A percentile compares a stretch with the other conserved stretches of the same genome.
Conservation (phyloP, 2,329 filamentous ascomycete species). For the Lecanicillium sp. region DNA sequence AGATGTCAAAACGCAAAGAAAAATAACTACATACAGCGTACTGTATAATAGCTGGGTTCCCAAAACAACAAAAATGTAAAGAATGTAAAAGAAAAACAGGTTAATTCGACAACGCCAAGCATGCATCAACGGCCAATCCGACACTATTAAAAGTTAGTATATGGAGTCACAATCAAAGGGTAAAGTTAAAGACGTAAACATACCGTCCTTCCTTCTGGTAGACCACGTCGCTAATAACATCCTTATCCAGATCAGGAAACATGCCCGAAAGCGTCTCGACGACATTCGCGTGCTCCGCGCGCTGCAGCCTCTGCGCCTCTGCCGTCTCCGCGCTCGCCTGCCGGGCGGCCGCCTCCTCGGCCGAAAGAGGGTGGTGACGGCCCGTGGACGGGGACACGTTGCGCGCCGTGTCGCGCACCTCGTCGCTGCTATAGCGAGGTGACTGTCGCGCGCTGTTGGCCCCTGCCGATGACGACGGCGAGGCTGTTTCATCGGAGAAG, state of each 20-base stretch:
- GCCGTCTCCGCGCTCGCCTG: conserved; percentile 87
- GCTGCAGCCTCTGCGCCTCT: conserved; percentile 74
- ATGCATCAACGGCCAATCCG: conserved; percentile 78
- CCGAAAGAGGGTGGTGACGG: conserved; percentile 52
- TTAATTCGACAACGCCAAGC: conserved; percentile 58
- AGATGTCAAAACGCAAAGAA: too few relatives aligned
- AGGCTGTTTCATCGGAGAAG: conserved; percentile 63
- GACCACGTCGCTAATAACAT: conserved; percentile 95
- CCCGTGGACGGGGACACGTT: too few relatives aligned
- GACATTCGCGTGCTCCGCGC: conserved; percentile 79
- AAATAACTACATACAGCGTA: too few relatives aligned
- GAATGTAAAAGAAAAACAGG: not conserved
- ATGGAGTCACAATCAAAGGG: not conserved
- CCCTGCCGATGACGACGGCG: conserved; percentile 23
- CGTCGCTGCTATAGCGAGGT: conserved; percentile 21
- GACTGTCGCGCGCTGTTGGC: conserved; percentile 20
- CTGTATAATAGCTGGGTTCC: too few relatives aligned
- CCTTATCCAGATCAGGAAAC: conserved; percentile 92
- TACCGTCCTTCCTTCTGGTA: conserved; percentile 90
- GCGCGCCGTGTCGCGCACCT: conserved; percentile 18
- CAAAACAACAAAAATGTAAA: too few relatives aligned
- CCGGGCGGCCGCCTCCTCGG: conserved; percentile 80
- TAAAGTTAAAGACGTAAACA: conserved; percentile 38
- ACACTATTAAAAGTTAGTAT: conserved; percentile 46
- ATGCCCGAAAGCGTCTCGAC: conserved; percentile 92